These are phyloP conservation scores for Malus asiatica DNA, from an alignment of 306 rosid species.

Conservation along the genomic window DNA sequence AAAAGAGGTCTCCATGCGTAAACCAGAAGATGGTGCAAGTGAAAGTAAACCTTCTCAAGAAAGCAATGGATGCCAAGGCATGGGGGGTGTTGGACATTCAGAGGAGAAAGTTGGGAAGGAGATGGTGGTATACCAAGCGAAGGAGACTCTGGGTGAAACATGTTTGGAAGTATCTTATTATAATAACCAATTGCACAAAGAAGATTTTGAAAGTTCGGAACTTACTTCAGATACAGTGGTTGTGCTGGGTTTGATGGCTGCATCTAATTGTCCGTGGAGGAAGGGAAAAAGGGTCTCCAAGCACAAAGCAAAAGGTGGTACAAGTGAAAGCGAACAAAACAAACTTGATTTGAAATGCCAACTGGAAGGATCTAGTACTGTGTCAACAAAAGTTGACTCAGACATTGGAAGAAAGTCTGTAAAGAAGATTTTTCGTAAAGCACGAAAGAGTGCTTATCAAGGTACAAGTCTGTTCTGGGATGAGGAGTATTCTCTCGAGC, in stretches of 20 bases:
- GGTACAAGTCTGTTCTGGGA: conserved; percentile 36
- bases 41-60: conserved; percentile 37
- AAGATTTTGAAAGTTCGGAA: conserved; percentile 8
- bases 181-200: conserved; percentile 13
- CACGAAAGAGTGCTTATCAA: conserved; percentile 16
- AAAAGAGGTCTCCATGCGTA: conserved; percentile 21
- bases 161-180: conserved; percentile 7
- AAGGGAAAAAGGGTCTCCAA: conserved; percentile 28
- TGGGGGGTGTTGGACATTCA: neutral
- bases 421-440: conserved; percentile 19
- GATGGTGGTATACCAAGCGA: conserved; percentile 25
- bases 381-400: conserved; percentile 26
- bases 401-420: conserved; percentile 23
- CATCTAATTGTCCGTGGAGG: conserved; percentile 54
- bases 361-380: conserved; percentile 24
- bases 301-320: conserved; percentile 16
- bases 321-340: conserved; percentile 36
- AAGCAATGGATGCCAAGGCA: conserved; percentile 10
- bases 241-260: conserved; percentile 55
- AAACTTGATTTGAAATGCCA: conserved; percentile 17
- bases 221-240: conserved; percentile 26
- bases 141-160: conserved; percentile 15
- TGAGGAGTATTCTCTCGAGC: conserved; percentile 18
- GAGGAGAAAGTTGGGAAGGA: conserved; percentile 35
- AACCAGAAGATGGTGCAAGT: conserved; percentile 21